phyloP scores from a whole-genome alignment of 2,329 filamentous ascomycete genomes.

The Plectosphaerella cucumerina region DNA sequence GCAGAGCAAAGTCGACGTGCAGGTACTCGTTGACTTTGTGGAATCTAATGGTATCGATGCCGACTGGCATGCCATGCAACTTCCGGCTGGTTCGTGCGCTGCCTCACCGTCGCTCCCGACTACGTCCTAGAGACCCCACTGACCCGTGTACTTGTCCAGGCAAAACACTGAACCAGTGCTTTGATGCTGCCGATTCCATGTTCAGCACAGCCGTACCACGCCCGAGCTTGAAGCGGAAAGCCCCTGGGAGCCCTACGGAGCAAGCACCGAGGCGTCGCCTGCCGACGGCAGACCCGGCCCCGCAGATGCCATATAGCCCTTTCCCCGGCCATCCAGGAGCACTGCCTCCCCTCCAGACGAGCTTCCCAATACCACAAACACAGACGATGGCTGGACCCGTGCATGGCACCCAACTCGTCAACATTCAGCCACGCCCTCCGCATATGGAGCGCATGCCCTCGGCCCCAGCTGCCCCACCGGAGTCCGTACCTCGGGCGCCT shows the following conservation, averaged over 20 bases:
- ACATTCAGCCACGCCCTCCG: not conserved
- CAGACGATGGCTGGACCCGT: too few relatives aligned
- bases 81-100: constrained; percentile 33
- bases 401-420: not conserved
- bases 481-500: not conserved
- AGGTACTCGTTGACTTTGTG: constrained; percentile 42
- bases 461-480: not conserved
- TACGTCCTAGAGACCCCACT: not conserved
- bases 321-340: too few relatives aligned
- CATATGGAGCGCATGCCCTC: not conserved
- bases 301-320: too few relatives aligned
- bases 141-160: constrained; percentile 21
- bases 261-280: not conserved
- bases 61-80: constrained; percentile 42
- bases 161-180: constrained; percentile 41
- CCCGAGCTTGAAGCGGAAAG: constrained; percentile 29
- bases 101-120: constrained; percentile 13
- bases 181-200: constrained; percentile 33
- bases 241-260: constrained; percentile 10
- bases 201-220: constrained; percentile 24
- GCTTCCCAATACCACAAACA: too few relatives aligned
- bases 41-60: constrained; percentile 32
- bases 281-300: not conserved
- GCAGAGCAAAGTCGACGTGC: constrained; percentile 44
- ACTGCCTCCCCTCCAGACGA: too few relatives aligned